Base-by-base conservation (phyloP, 371 early-diverging fungal species). In the Entomophthora muscae region DNA sequence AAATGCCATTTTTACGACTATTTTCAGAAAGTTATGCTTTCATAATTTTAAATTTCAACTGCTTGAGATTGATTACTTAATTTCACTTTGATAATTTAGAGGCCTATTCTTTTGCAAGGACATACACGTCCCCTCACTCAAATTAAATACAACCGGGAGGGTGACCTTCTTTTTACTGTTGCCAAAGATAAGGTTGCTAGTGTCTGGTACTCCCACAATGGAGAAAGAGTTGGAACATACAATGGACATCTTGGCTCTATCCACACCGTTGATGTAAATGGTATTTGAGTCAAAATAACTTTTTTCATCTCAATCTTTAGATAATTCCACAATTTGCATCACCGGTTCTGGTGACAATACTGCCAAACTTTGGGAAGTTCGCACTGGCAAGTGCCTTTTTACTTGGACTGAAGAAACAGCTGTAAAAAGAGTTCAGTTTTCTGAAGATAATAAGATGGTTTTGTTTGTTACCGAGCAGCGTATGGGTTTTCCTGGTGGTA, bases 81-180 rank as follows among this genome's bases (percentile, higher is more conserved):
- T n/a, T n/a, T 10, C 42, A 42, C n/a, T n/a, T n/a, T n/a, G n/a
- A n/a, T n/a, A n/a, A 32, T 61, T 53, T 77, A 82, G 93, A 79
- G 88, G 70, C 98, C 98, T 61, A 94, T 95, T 78, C 77, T 96
- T 63, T 82, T 95, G 64, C 89, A 89, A 82, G 98, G 96, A 31
- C 99, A 99, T 77, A 85, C 85, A 55, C 92, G 98, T 79, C 87
- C 99, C 55, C 79, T 99, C 66, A 98, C 98, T 59, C 91, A 93
- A 73, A 85, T 99, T 73, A 93, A 92, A 77, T 99, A 96, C 86
- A 98, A 99, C 83, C 70, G 82, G 58, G 99, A 99, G 70, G 99
- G 99, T 64, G 99, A 99, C 79, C 79, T 99, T 60, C 78, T 99
- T 66, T 98, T 99, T 79, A 85, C 95, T 1, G 90, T 86, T 56